Evolutionary conservation across 176 grass and related monocot genomes (phyloP), one percentile per base, ranked within the genome.

Genomic region (Phragmites australis): DNA sequence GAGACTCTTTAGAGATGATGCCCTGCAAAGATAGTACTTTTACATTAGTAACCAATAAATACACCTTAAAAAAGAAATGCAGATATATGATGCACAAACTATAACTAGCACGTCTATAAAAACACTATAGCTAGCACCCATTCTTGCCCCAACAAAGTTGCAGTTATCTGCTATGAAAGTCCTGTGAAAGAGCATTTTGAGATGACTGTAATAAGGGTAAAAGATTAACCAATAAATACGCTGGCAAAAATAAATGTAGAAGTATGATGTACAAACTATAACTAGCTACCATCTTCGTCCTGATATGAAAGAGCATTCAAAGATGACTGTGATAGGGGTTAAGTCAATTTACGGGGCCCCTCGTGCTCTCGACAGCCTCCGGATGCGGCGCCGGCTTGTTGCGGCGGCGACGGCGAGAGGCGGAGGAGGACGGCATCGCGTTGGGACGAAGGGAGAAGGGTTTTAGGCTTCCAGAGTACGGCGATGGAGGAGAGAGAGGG

Each of bases 1-100:
- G 39, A 76, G 54, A 29, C 54, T 59, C 53, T 76, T 76, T 11
- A 76, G 54, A 6, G 73, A 42, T 6, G 73, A 54, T 29, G 53
- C 53, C 39, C 53, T 76, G 53, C 22, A 45, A 29, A 58, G 39
- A 27, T 29, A 58, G 8, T 44, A 44, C 17, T 62, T 44, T 5
- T 26, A 17, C 52, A 57, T 75, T 43, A 58, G 52, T 43, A 75
- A 58, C 37, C 16, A 58, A 43, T 1, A 58, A 57, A 57, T 58
- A 16, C 8, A 43, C 7, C 13, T 19, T 44, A 4, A 17, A 48
- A 70, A 49, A 19, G 0, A 19, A 27, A 49, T 71, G 1, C 25
- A 31, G 1, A 12, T 71, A 0, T 25, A 68, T 25, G 48, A 29
- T 39, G 18, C 3, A 15, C 37, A 75, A 59, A 43, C 3, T 57